Percentiles rank a stretch among this genome's conserved stretches.
phyloP scores from a whole-genome alignment of 2,329 filamentous ascomycete genomes.

The Gnomoniopsis sp. region DNA sequence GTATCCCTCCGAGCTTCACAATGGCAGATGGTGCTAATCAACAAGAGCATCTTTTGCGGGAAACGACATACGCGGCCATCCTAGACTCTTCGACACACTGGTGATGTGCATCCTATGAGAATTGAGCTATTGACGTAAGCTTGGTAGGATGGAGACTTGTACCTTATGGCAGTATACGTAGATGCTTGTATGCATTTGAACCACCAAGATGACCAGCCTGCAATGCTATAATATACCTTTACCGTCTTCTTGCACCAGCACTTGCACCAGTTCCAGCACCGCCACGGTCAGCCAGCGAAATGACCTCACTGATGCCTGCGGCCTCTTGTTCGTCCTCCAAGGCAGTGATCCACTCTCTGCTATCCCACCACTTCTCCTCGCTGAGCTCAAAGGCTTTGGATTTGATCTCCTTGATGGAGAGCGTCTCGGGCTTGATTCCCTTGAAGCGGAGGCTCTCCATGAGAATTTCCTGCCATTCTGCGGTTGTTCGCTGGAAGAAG shows the following conservation, averaged over 20 bases:
- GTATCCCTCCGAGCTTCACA: background rate
- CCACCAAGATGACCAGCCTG: background rate
- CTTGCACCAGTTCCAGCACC: slow-evolving; percentile 40
- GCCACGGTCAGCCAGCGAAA: slow-evolving; percentile 73
- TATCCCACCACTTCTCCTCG: slow-evolving; percentile 99
- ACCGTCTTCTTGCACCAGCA: slow-evolving; percentile 21
- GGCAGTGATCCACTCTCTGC: slow-evolving; percentile 84
- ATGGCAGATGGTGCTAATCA: background rate
- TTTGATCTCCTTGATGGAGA: slow-evolving; percentile 86
- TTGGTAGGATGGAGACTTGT: background rate
- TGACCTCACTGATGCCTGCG: slow-evolving; percentile 90
- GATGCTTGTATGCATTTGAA: background rate
- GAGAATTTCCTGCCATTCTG: slow-evolving; percentile 86
- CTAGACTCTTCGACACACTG: background rate
- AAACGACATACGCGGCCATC: background rate
- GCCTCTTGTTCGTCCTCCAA: slow-evolving; percentile 96
- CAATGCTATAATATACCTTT: background rate
- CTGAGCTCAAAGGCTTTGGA: slow-evolving; percentile 85
- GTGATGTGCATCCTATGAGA: background rate
- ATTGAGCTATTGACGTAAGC: too few species aligned
- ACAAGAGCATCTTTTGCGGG: background rate
- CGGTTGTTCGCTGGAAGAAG: slow-evolving; percentile 84
- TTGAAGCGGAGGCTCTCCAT: slow-evolving; percentile 72
- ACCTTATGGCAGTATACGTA: background rate
- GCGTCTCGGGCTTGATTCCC: slow-evolving; percentile 61